These are phyloP conservation scores for Thermothelomyces thermophilus DNA, from an alignment of 2,329 filamentous ascomycete genomes.

Conservation along the genomic window DNA sequence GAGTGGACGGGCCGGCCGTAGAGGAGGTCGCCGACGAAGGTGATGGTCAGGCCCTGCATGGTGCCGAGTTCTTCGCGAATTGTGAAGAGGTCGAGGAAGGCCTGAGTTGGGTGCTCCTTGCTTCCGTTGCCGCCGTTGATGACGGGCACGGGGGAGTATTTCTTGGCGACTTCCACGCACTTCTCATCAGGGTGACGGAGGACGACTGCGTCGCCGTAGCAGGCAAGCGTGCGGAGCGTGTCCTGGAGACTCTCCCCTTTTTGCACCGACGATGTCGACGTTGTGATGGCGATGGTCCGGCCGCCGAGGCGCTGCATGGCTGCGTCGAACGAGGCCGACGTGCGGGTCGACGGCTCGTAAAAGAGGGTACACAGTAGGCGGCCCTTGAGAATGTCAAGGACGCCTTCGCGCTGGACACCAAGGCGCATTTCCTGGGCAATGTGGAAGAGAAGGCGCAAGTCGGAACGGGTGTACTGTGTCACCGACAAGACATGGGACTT, in stretches of 20 bases:
- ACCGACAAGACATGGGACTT: slow-evolving; percentile 87
- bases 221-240: slow-evolving; percentile 85
- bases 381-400: slow-evolving; percentile 78
- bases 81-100: slow-evolving; percentile 95
- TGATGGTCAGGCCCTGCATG: slow-evolving; percentile 91
- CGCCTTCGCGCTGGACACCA: slow-evolving; percentile 85
- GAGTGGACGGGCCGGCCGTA: slow-evolving; percentile 96
- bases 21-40: slow-evolving; percentile 86
- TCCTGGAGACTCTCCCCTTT: slow-evolving; percentile 95
- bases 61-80: slow-evolving; percentile 96
- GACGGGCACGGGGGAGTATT: slow-evolving; percentile 82
- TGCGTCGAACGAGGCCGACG: slow-evolving; percentile 91
- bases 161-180: slow-evolving; percentile 74
- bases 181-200: slow-evolving; percentile 82
- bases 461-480: slow-evolving; percentile 77
- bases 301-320: slow-evolving; percentile 98
- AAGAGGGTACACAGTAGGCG: slow-evolving; percentile 88
- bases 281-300: slow-evolving; percentile 73
- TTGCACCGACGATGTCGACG: slow-evolving; percentile 77
- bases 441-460: slow-evolving; percentile 90
- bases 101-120: slow-evolving; percentile 94
- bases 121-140: slow-evolving; percentile 97
- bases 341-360: slow-evolving; percentile 95
- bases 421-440: slow-evolving; percentile 97
- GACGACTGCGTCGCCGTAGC: slow-evolving; percentile 93